phyloP scores from a whole-genome alignment of 805 yeast genomes.

The Candida tallmaniae region DNA sequence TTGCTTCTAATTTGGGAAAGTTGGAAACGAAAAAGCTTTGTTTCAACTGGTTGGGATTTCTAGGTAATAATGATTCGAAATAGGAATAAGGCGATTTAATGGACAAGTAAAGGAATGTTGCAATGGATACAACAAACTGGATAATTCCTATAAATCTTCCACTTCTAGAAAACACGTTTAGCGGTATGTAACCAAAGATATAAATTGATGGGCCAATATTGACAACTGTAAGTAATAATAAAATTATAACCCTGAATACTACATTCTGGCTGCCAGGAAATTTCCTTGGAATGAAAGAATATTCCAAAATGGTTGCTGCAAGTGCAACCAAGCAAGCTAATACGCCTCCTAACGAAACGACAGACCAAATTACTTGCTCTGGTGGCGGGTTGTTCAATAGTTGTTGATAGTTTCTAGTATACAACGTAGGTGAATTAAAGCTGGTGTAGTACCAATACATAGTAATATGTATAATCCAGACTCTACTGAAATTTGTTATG shows the following conservation, averaged over 20 bases:
- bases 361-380: constrained; percentile 39
- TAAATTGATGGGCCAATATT: constrained; percentile 28
- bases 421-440: constrained; percentile 50
- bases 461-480: constrained; percentile 73
- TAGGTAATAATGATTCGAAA: constrained; percentile 12
- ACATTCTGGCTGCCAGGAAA: constrained; percentile 19
- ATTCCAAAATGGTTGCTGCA: constrained; percentile 22
- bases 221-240: constrained; percentile 14
- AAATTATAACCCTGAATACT: constrained; percentile 12
- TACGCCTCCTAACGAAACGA: constrained; percentile 43
- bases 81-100: constrained; percentile 21
- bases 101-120: constrained; percentile 26
- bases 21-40: constrained; percentile 16
- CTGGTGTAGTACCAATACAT: constrained; percentile 75
- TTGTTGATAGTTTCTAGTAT: constrained; percentile 40
- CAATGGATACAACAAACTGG: constrained; percentile 25
- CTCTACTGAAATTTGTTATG: constrained; percentile 64
- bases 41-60: constrained; percentile 9
- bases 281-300: constrained; percentile 21
- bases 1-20: constrained; percentile 20
- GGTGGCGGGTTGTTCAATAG: constrained; percentile 42
- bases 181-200: constrained; percentile 21
- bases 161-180: constrained; percentile 18
- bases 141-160: constrained; percentile 20
- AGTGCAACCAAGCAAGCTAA: constrained; percentile 31